phyloP scores from a whole-genome alignment of 1,284 basidiomycete genomes.

The Trichosporon asahii region DNA sequence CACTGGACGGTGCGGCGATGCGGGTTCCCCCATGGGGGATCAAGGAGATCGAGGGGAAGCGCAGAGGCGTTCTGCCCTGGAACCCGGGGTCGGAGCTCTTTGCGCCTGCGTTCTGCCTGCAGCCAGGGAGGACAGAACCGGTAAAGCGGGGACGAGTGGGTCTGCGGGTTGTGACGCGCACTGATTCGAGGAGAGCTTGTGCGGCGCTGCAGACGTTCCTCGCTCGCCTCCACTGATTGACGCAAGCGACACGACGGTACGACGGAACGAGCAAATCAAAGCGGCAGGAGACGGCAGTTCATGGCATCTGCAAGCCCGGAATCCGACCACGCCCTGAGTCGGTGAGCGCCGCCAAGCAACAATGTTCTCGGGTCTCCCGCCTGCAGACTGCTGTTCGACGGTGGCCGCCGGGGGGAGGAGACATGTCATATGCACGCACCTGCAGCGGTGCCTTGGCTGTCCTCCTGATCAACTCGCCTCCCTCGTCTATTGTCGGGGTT shows the following conservation, averaged over 20 bases:
- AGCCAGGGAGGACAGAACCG: not conserved
- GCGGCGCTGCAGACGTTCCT: not conserved
- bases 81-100: not conserved
- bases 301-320: slow-evolving; percentile 1
- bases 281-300: not conserved
- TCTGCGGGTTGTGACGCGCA: not conserved
- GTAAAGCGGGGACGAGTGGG: slow-evolving; percentile 1
- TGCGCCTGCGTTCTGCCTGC: not conserved
- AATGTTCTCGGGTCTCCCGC: not conserved
- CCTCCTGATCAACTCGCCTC: not conserved
- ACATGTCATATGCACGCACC: slow-evolving; percentile 1
- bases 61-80: not conserved
- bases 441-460: not conserved
- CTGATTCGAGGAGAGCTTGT: slow-evolving; percentile 1
- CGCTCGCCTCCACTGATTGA: not conserved
- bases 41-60: not conserved
- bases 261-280: not conserved
- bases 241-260: not conserved
- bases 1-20: not conserved
- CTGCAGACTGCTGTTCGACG: not conserved
- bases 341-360: not conserved
- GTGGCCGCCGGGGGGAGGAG: not conserved
- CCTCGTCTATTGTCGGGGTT: not conserved
- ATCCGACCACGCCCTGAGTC: not conserved
- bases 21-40: not conserved